A percentile compares a stretch with the other conserved stretches of the same genome.
Conservation (phyloP, 1,139 yeast species). For the Hemisphaericaspora subhashii region DNA sequence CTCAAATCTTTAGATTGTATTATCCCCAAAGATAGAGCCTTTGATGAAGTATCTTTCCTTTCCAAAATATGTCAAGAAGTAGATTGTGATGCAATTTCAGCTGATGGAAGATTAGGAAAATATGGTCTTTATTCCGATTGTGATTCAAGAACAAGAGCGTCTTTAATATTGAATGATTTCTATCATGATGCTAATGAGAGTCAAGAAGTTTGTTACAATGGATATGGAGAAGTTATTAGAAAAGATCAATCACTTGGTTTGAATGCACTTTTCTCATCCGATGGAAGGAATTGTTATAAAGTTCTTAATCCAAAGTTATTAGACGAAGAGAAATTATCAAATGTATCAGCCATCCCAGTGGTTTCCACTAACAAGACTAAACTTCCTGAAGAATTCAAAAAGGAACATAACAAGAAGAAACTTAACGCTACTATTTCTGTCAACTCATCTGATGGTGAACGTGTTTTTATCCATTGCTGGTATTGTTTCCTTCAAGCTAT, state of each 20-base stretch:
- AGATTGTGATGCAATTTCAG: conserved; percentile 51
- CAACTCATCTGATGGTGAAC: not conserved
- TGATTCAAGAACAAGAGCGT: conserved; percentile 47
- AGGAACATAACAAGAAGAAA: too few species aligned
- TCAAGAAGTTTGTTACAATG: conserved; percentile 35
- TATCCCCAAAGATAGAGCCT: conserved; percentile 33
- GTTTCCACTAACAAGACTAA: too few species aligned
- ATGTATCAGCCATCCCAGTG: not conserved
- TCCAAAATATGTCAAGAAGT: conserved; percentile 48
- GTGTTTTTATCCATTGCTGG: not conserved
- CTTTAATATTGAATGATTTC: conserved; percentile 52
- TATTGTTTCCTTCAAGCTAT: not conserved
- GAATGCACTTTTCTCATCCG: conserved; percentile 20
- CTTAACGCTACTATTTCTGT: not conserved
- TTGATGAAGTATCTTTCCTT: conserved; percentile 34
- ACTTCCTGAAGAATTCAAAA: too few species aligned
- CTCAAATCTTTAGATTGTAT: conserved; percentile 52
- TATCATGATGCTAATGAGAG: conserved; percentile 33
- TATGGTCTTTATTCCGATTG: conserved; percentile 66
- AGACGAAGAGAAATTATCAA: not conserved
- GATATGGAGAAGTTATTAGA: conserved; percentile 35
- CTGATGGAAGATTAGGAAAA: conserved; percentile 48
- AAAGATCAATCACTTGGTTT: conserved; percentile 22
- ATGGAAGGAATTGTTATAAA: conserved; percentile 29
- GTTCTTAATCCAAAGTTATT: conserved; percentile 6